Base-by-base conservation (phyloP, 768 basidiomycete species). In the Pulveroboletus frians region DNA sequence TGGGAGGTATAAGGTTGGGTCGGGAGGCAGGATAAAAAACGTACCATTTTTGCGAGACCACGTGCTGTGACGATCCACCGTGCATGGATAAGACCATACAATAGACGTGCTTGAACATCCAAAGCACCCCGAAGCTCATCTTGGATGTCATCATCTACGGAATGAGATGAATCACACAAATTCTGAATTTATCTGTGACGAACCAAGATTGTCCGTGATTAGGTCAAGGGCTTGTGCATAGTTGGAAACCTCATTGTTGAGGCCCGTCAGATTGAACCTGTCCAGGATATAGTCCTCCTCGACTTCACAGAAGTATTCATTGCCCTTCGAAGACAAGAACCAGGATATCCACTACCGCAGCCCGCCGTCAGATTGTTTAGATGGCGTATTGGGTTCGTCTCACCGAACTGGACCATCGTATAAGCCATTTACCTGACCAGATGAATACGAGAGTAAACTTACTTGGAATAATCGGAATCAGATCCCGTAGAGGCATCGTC, bases 281-380 rank as follows among this genome's bases (percentile, higher is more conserved):
- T 98, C 95, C 48, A 96, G 78, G 61, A 99, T 97, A 68, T 97
- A 98, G 70, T 98, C 95, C 64, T 98, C 96, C 66, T 97, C 96
- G 53, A 98, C 92, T 74, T 98, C 94, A 69, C 95, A 96, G 63
- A 97, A 98, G 74, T 99, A 99, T 73, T 99, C 96, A 67, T 99
- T 98, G 50, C 96, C 94, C 67, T 96, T 96, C 17, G 92, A 93
- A 18, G 91, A 90, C 5, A 97, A 75, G 63, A 97, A 96, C 93
- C 93, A 97, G 4, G 92, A 92, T 58, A 95, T 94, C 93, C 93
- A 97, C 91, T 94, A 57, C 13, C 55, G 20, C 38, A 21, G 27
- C 45, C 15, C 6, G 3, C 43, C 23, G 46, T 59, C 30, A 69
- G 53, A 59, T 51, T 10, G 47, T 44, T 37, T n/a, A 42, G 53